Base-by-base conservation (phyloP, 108 stramenopile genomes). In the Cyclotella cryptica region DNA sequence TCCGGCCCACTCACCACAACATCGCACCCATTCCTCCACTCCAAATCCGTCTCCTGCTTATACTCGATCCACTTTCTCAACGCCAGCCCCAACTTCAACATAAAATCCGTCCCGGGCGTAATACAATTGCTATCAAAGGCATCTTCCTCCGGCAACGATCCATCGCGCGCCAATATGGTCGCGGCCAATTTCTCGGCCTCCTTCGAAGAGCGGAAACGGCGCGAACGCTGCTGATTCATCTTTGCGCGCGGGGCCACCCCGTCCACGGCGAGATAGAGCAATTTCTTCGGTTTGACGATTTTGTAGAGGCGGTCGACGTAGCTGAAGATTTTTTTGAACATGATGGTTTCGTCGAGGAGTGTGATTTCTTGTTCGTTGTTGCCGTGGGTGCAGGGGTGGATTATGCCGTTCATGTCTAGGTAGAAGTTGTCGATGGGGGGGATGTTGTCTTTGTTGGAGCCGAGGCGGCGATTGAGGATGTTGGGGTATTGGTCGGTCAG, bases 331-430 rank as follows among this genome's bases (percentile, higher is more conserved):
- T 98, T 97, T 84, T 94, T 88, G 86, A 98, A 97, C 98, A 98
- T 98, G 83, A 95, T 96, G 35, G 92, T 92, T 74, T 98, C 98
- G 72, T 96, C 93, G 59, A 97, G 79, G 42, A 94, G 79, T 44
- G 97, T 86, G 65, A 94, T 83, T 76, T 95, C 87, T n/a, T 85
- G 86, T 68, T 94, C 88, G 59, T 81, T 85, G 69, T 96, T 96
- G 1, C 88, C 90, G 69, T 99, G 99, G 0, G 97, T 98, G 86
- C 98, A 98, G 11, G 97, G 98, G 77, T 99, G 99, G 76, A 99
- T 99, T 78, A 99, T 97, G 39, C 99, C 99, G 72, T 99, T 99
- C 99, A 99, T 99, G 74, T 99, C 99, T 59, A 99, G 84, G 84
- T 99, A 99, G 58, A 99, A 96, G 84, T 97, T 97, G 83, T 96